A percentile compares a stretch with the other conserved stretches of the same genome.
These are phyloP conservation scores for Neurospora africana DNA, from an alignment of 495 filamentous ascomycete genomes.

Conservation along the genomic window DNA sequence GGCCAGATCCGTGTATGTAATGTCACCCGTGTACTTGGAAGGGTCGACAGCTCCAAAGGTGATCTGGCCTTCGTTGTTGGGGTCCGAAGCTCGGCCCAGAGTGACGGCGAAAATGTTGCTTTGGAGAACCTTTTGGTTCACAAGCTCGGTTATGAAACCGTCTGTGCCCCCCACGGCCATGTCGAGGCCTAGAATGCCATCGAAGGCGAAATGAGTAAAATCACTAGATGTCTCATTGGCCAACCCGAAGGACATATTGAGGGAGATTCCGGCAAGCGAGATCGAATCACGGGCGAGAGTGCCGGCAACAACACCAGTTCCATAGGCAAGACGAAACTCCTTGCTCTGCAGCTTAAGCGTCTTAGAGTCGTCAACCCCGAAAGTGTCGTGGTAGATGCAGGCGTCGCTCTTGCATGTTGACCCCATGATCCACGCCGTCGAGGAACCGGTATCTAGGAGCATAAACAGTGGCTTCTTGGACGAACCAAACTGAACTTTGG, in stretches of 20 bases:
- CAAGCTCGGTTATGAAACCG: slow-evolving; percentile 53
- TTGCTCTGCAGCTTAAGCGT: slow-evolving; percentile 38
- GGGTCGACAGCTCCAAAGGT: slow-evolving; percentile 64
- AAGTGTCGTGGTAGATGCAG: slow-evolving; percentile 57
- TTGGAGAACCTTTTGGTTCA: slow-evolving; percentile 43
- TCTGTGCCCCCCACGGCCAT: slow-evolving; percentile 39
- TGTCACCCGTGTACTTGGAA: slow-evolving; percentile 51
- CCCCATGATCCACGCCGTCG: slow-evolving; percentile 70
- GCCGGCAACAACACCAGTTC: slow-evolving; percentile 59
- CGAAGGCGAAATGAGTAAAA: slow-evolving; percentile 67
- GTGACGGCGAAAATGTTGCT: slow-evolving; percentile 59
- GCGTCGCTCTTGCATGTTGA: slow-evolving; percentile 48
- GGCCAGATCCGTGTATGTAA: slow-evolving; percentile 48
- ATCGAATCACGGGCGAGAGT: slow-evolving; percentile 51
- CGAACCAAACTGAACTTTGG: slow-evolving; percentile 56
- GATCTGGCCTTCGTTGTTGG: slow-evolving; percentile 59
- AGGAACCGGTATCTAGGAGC: slow-evolving; percentile 69
- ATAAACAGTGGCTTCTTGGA: slow-evolving; percentile 54
- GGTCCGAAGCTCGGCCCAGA: slow-evolving; percentile 52
- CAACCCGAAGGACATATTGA: slow-evolving; percentile 57
- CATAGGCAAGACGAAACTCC: slow-evolving; percentile 55
- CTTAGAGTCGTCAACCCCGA: slow-evolving; percentile 49
- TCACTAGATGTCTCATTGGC: slow-evolving; percentile 54
- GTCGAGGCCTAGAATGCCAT: slow-evolving; percentile 78
- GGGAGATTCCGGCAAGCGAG: slow-evolving; percentile 50